Conservation (phyloP, 352 stramenopile genomes). For the Pythium grandisporangium region DNA sequence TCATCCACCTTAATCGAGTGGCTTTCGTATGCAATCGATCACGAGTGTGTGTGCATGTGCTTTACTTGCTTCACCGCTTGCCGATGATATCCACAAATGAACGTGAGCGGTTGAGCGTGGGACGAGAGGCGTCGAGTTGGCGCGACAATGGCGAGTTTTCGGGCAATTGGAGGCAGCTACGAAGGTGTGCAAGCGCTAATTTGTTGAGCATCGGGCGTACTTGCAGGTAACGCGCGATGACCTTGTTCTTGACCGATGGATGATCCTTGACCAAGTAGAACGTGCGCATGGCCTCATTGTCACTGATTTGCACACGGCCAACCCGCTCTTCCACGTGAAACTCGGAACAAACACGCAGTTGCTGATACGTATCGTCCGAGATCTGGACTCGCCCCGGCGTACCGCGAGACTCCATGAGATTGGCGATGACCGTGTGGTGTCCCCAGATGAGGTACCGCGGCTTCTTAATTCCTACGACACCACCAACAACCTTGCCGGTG, state of each 20-base stretch:
- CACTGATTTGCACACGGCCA: conserved; percentile 38
- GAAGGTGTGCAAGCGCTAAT: conserved; percentile 32
- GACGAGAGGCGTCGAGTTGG: conserved; percentile 24
- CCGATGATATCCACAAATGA: conserved; percentile 41
- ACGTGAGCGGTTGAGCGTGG: conserved; percentile 13
- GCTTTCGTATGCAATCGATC: no score
- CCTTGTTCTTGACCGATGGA: conserved; percentile 30
- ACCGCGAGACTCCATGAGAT: conserved; percentile 69
- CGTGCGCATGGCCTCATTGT: conserved; percentile 40
- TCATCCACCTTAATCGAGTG: no score
- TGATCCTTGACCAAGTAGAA: conserved; percentile 41
- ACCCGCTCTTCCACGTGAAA: conserved; percentile 40
- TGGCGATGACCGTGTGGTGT: conserved; percentile 67
- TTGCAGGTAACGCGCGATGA: conserved; percentile 40
- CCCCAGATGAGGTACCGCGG: conserved; percentile 83
- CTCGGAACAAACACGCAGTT: conserved; percentile 37
- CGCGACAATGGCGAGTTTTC: conserved; percentile 44
- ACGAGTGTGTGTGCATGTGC: no score
- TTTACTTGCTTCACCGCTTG: conserved; percentile 5
- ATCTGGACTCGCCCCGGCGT: conserved; percentile 47
- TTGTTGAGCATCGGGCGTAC: conserved; percentile 23
- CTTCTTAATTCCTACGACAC: conserved; percentile 79
- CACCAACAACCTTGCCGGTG: conserved; percentile 71
- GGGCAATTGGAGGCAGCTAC: conserved; percentile 36
- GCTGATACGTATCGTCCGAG: conserved; percentile 47